Evolutionary conservation across 2,329 filamentous ascomycete genomes (phyloP).

Genomic region (Thermoascus crustaceus): DNA sequence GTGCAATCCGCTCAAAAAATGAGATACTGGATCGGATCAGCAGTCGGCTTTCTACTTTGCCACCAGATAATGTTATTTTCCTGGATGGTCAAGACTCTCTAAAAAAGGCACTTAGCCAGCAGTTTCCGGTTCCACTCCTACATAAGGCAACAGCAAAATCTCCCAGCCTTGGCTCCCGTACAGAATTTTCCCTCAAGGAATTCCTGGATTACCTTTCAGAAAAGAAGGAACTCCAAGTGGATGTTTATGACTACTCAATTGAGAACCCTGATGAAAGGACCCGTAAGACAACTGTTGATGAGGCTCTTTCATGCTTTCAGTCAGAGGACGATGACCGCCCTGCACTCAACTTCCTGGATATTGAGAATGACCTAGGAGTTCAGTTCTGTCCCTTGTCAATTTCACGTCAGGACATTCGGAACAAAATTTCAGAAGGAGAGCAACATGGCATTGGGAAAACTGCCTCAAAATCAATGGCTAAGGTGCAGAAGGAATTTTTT

Average conservation of each 20-base stretch:
- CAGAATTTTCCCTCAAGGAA: background rate
- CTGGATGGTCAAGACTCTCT: constrained; percentile 3
- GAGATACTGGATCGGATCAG: background rate
- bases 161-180: no score
- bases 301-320: constrained; percentile 4
- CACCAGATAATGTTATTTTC: constrained; percentile 2
- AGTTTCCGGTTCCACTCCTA: constrained; percentile 3
- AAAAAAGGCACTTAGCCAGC: background rate
- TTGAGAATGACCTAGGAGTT: constrained; percentile 2
- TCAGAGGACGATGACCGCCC: background rate
- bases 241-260: constrained; percentile 6
- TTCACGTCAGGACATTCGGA: background rate
- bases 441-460: background rate
- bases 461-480: background rate
- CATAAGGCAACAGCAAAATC: constrained; percentile 3
- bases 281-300: background rate
- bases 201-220: background rate
- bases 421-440: background rate
- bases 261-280: constrained; percentile 2
- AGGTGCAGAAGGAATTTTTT: constrained; percentile 4
- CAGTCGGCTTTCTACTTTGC: background rate
- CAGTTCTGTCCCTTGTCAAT: constrained; percentile 3
- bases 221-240: constrained; percentile 1
- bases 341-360: constrained; percentile 5
- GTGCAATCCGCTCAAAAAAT: background rate